These are phyloP conservation scores for Esteya vermicola DNA, from an alignment of 2,329 filamentous ascomycete genomes.

Conservation along the genomic window DNA sequence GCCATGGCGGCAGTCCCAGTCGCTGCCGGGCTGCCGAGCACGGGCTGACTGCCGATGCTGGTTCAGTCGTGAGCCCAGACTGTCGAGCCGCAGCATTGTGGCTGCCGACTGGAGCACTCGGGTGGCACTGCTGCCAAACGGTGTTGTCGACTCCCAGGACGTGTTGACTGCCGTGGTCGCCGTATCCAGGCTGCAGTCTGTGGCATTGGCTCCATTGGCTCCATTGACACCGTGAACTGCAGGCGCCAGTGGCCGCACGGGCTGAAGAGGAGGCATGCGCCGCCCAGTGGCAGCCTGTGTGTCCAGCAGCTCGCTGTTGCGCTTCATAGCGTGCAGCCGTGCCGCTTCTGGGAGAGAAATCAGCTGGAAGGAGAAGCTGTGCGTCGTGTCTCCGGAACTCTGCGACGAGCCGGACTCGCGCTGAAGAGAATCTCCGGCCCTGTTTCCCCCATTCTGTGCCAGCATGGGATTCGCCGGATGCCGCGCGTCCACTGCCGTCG, in stretches of 20 bases:
- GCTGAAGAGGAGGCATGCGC: too few species aligned
- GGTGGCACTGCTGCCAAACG: neutral
- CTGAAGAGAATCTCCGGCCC: neutral
- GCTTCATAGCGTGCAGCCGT: slow-evolving; percentile 12
- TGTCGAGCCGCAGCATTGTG: slow-evolving; percentile 5
- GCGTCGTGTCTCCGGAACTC: slow-evolving; percentile 7
- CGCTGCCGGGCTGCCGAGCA: neutral
- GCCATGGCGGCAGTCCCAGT: neutral
- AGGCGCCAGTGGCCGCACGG: too few species aligned
- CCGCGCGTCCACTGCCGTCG: too few species aligned
- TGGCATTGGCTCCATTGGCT: neutral
- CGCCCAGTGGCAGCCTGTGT: neutral
- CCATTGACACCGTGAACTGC: neutral
- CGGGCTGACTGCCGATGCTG: neutral
- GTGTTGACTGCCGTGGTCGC: neutral
- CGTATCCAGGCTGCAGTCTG: too few species aligned
- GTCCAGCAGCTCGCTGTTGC: neutral
- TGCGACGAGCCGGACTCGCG: slow-evolving; percentile 7
- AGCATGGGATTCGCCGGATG: too few species aligned
- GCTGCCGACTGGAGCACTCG: slow-evolving; percentile 3
- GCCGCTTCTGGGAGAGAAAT: slow-evolving; percentile 18
- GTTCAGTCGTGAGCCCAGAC: neutral
- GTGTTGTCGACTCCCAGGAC: neutral
- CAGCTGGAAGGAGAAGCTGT: slow-evolving; percentile 16
- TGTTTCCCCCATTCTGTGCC: too few species aligned